These are phyloP conservation scores for Ascoidea tarda DNA, from an alignment of 805 yeast genomes.

Conservation along the genomic window DNA sequence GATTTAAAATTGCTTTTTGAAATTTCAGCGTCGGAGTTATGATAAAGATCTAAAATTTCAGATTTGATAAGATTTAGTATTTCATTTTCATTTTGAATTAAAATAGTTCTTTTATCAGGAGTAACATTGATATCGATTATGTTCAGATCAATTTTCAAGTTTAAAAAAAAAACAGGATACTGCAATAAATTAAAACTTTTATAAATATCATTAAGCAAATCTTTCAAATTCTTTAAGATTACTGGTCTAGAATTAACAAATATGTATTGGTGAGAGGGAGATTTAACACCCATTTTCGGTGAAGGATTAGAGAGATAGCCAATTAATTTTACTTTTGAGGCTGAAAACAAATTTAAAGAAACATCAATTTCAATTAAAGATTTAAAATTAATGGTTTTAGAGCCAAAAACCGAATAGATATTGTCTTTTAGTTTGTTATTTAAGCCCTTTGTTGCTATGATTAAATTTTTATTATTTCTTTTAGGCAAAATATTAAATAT, in stretches of 20 bases:
- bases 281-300: slow-evolving; percentile 62
- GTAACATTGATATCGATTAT: slow-evolving; percentile 77
- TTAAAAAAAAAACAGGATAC: slow-evolving; percentile 52
- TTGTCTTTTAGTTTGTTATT: slow-evolving; percentile 33
- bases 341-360: slow-evolving; percentile 10
- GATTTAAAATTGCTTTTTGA: neutral
- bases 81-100: slow-evolving; percentile 52
- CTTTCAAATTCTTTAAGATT: slow-evolving; percentile 34
- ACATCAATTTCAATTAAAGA: slow-evolving; percentile 1
- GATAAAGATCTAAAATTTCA: slow-evolving; percentile 33
- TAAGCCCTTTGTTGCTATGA: slow-evolving; percentile 46
- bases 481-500: slow-evolving; percentile 36
- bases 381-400: slow-evolving; percentile 28
- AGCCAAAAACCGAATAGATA: slow-evolving; percentile 57
- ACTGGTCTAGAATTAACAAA: slow-evolving; percentile 73
- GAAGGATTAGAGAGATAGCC: slow-evolving; percentile 71
- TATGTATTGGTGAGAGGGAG: slow-evolving; percentile 62
- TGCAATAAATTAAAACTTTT: slow-evolving; percentile 59
- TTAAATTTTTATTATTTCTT: slow-evolving; percentile 31
- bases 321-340: slow-evolving; percentile 19
- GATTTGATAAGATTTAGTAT: slow-evolving; percentile 41
- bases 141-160: slow-evolving; percentile 37
- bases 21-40: slow-evolving; percentile 12
- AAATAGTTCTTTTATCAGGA: slow-evolving; percentile 73
- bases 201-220: slow-evolving; percentile 61